phyloP scores from a whole-genome alignment of 805 yeast genomes.

The Komagataella pastoris region DNA sequence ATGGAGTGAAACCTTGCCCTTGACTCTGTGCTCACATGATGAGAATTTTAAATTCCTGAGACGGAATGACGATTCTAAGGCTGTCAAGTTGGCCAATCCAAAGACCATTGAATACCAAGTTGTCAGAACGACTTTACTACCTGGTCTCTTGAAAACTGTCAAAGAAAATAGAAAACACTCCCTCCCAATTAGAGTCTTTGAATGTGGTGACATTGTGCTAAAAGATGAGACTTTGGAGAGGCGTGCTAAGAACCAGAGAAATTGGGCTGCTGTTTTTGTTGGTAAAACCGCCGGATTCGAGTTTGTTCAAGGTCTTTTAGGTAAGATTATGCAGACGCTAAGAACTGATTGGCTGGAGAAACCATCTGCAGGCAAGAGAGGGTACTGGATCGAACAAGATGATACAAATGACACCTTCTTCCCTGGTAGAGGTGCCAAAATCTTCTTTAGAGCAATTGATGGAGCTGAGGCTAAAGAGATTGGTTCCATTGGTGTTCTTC shows the following conservation, averaged over 20 bases:
- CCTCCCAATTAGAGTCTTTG: conserved; percentile 89
- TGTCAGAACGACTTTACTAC: conserved; percentile 86
- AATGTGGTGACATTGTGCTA: conserved; percentile 87
- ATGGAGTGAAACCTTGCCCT: conserved; percentile 91
- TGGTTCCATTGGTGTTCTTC: conserved; percentile 89
- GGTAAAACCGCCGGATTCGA: conserved; percentile 96
- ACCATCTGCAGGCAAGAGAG: conserved; percentile 46
- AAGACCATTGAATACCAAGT: conserved; percentile 96
- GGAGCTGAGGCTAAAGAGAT: conserved; percentile 44
- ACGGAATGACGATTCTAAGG: conserved; percentile 60
- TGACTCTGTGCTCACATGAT: conserved; percentile 91
- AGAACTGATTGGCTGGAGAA: conserved; percentile 74
- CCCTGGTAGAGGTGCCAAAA: conserved; percentile 95
- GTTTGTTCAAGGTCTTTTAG: conserved; percentile 84
- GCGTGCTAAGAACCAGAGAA: conserved; percentile 83
- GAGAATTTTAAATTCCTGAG: conserved; percentile 88
- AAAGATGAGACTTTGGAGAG: conserved; percentile 73
- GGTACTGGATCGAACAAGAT: conserved; percentile 78
- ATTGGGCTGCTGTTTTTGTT: conserved; percentile 88
- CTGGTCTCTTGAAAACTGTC: conserved; percentile 90
- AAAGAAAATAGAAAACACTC: conserved; percentile 94
- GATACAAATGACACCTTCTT: conserved; percentile 59
- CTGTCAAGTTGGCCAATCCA: conserved; percentile 89
- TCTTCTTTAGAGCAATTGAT: conserved; percentile 55
- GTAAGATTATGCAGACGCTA: conserved; percentile 91